phyloP scores from a whole-genome alignment of 768 basidiomycete genomes.

The Glaciozyma martinii region DNA sequence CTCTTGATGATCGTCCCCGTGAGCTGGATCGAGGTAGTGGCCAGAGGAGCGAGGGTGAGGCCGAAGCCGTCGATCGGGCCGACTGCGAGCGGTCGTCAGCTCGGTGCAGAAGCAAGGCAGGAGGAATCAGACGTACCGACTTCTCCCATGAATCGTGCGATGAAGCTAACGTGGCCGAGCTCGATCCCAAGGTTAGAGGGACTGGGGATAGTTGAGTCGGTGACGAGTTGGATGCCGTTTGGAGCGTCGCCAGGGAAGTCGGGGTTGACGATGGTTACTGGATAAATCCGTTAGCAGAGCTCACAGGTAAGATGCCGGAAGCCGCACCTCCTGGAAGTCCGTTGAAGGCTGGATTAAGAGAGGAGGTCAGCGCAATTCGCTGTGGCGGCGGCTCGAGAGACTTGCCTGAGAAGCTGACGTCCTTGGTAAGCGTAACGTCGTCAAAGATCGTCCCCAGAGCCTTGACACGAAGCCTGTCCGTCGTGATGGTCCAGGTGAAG shows the following conservation, averaged over 20 bases:
- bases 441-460: constrained; percentile 65
- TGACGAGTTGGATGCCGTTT: constrained; percentile 31
- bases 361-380: neutral
- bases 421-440: constrained; percentile 54
- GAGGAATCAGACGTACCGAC: neutral
- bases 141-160: constrained; percentile 50
- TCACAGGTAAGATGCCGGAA: neutral
- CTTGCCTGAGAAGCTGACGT: constrained; percentile 23
- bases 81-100: constrained; percentile 39
- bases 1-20: constrained; percentile 31
- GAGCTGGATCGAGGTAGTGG: constrained; percentile 49
- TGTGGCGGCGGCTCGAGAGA: neutral
- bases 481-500: constrained; percentile 44
- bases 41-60: constrained; percentile 49
- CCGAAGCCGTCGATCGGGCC: constrained; percentile 54
- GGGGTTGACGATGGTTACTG: constrained; percentile 56
- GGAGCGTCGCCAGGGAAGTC: constrained; percentile 45
- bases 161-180: constrained; percentile 54
- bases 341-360: constrained; percentile 60
- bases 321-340: constrained; percentile 52
- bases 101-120: too few species aligned
- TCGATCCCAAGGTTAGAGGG: constrained; percentile 45
- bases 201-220: constrained; percentile 11
- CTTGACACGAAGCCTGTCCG: constrained; percentile 53
- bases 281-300: neutral